These are phyloP conservation scores for Wilcoxina mikolae DNA, from an alignment of 495 filamentous ascomycete species.

Conservation along the genomic window DNA sequence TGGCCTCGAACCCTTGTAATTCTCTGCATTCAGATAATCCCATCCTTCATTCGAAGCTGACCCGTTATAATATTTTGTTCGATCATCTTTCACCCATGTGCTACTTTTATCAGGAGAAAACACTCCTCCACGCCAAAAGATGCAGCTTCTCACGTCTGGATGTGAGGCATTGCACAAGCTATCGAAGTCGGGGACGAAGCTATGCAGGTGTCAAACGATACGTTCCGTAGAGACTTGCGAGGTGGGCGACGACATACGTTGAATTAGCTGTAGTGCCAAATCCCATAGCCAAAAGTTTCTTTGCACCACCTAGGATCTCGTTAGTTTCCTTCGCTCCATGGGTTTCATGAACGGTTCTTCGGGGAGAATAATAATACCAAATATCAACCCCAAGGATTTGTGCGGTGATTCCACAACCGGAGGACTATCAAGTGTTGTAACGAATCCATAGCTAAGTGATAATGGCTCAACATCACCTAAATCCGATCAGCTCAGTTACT, in stretches of 20 bases:
- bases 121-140: slow-evolving; percentile 23
- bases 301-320: neutral
- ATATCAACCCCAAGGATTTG: neutral
- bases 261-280: neutral
- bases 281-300: neutral
- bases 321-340: too few relatives aligned
- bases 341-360: too few relatives aligned
- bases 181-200: neutral
- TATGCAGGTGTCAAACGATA: neutral
- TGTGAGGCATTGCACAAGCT: neutral
- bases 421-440: neutral
- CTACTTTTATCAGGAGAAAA: slow-evolving; percentile 12
- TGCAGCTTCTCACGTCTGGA: neutral
- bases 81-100: slow-evolving; percentile 11
- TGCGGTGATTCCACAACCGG: neutral
- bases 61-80: slow-evolving; percentile 14
- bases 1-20: slow-evolving; percentile 10
- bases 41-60: slow-evolving; percentile 18
- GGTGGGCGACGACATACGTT: neutral
- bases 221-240: neutral
- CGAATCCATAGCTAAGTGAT: neutral
- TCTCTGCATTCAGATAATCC: slow-evolving; percentile 20
- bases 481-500: too few relatives aligned
- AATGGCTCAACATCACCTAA: neutral
- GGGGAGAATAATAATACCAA: neutral